Percentiles rank a stretch among this genome's conserved stretches.
Evolutionary conservation across 2,329 filamentous ascomycete species (phyloP).

Genomic region (Calonectria multiphialidica): DNA sequence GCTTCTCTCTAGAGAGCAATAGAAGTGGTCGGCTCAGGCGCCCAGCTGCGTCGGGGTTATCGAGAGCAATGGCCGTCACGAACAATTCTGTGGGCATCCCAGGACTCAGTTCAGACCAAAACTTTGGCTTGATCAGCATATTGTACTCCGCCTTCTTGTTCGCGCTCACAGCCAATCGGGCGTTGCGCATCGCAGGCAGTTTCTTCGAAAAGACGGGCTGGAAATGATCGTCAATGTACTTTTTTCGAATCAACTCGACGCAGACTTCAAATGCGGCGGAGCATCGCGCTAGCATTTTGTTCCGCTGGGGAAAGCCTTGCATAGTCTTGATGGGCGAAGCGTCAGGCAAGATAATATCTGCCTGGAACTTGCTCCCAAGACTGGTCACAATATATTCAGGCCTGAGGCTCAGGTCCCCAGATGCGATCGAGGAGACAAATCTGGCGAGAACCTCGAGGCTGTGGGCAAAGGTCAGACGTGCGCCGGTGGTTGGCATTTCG

Average conservation of each 20-base stretch:
- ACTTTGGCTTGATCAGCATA: slow-evolving; percentile 82
- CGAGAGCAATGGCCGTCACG: slow-evolving; percentile 71
- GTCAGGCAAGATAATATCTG: slow-evolving; percentile 84
- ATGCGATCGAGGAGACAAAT: slow-evolving; percentile 76
- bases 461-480: slow-evolving; percentile 82
- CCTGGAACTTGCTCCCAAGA: slow-evolving; percentile 72
- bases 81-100: slow-evolving; percentile 66
- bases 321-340: slow-evolving; percentile 77
- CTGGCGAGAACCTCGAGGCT: slow-evolving; percentile 78
- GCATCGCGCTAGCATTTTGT: slow-evolving; percentile 85
- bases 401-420: slow-evolving; percentile 46
- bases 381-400: slow-evolving; percentile 73
- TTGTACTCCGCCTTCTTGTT: slow-evolving; percentile 80
- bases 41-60: slow-evolving; percentile 66
- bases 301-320: slow-evolving; percentile 72
- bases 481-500: slow-evolving; percentile 75
- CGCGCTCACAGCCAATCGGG: slow-evolving; percentile 82
- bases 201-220: slow-evolving; percentile 79
- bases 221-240: slow-evolving; percentile 79
- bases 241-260: slow-evolving; percentile 72
- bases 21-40: slow-evolving; percentile 73
- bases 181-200: slow-evolving; percentile 88
- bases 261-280: slow-evolving; percentile 91
- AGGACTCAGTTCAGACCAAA: slow-evolving; percentile 71
- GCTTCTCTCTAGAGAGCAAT: slow-evolving; percentile 74